A percentile compares a stretch with the other conserved stretches of the same genome.
These are phyloP conservation scores for Dictyostelium discoideum DNA, from an alignment of 78 protist species.

Conservation along the genomic window dicty_2.7 NC_007088.5:4446501-4447000, in stretches of 20 bases:
- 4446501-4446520: not conserved
- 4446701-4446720: slow-evolving; percentile 11
- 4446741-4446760: not conserved
- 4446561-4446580: not conserved
- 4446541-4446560: not conserved
- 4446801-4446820: not conserved
- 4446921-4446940: not conserved
- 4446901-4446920: not conserved
- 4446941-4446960: not conserved
- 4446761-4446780: not conserved
- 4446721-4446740: slow-evolving; percentile 19
- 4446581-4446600: not conserved
- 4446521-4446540: not conserved
- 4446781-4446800: not conserved
- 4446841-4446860: not conserved
- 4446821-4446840: not conserved
- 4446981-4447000: slow-evolving; percentile 64
- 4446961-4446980: not conserved
- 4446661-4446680: slow-evolving; percentile 19
- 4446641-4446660: not conserved
- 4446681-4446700: not conserved
- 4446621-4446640: not conserved
- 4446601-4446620: not conserved
- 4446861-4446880: not conserved
- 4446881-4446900: not conserved